Evolutionary conservation across 805 yeast species (phyloP).

Genomic region (Kodamaea fukazawae): DNA sequence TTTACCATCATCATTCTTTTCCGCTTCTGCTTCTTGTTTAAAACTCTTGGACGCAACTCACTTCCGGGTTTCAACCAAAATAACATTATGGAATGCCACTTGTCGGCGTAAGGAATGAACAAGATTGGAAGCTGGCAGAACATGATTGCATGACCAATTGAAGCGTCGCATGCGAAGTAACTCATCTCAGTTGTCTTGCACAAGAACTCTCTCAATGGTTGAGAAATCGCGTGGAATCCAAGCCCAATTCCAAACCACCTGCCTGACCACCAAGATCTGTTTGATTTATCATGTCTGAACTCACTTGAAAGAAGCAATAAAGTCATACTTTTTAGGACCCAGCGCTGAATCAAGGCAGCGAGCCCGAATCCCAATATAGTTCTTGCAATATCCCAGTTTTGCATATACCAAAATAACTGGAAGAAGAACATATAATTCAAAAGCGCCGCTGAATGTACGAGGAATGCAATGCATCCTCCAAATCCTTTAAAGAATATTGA

Average conservation of each 20-base stretch:
- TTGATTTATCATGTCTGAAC: conserved; percentile 55
- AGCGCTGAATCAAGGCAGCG: conserved; percentile 52
- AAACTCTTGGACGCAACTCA: conserved; percentile 47
- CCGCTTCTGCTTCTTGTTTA: conserved; percentile 42
- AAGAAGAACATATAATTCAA: conserved; percentile 53
- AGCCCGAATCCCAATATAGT: conserved; percentile 63
- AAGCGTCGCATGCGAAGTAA: conserved; percentile 63
- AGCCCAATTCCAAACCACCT: conserved; percentile 62
- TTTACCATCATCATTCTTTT: conserved; percentile 35
- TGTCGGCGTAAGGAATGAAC: conserved; percentile 61
- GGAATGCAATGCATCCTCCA: conserved; percentile 53
- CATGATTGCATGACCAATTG: conserved; percentile 56
- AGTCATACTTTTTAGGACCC: conserved; percentile 52
- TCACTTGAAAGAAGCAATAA: conserved; percentile 59
- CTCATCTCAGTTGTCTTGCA: conserved; percentile 67
- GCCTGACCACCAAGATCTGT: conserved; percentile 75
- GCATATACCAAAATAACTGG: conserved; percentile 64
- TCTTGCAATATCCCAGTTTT: conserved; percentile 61
- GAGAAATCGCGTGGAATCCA: conserved; percentile 59
- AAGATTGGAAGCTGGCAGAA: conserved; percentile 59
- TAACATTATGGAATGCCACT: conserved; percentile 62
- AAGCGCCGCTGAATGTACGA: conserved; percentile 54
- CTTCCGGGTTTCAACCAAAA: conserved; percentile 64
- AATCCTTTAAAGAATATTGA: conserved; percentile 42
- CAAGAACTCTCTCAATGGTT: conserved; percentile 60